Evolutionary conservation across 2,329 filamentous ascomycete genomes (phyloP).

Genomic region (Lachnellula willkommii): DNA sequence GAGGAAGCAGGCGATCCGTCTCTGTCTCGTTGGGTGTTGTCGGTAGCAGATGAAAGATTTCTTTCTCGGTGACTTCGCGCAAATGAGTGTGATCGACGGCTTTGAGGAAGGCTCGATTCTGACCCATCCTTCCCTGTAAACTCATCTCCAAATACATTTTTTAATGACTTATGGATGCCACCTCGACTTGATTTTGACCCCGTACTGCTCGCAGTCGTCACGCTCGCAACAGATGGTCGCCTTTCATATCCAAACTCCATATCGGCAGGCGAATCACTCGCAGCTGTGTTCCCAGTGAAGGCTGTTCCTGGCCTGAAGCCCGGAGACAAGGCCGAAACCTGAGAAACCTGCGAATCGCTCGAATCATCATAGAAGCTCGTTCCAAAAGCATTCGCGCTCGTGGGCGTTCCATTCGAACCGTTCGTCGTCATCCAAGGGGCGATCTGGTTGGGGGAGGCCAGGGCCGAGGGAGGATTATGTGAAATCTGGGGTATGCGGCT

Average conservation of each 20-base stretch:
- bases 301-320: conserved; percentile 54
- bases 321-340: conserved; percentile 62
- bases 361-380: conserved; percentile 70
- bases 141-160: conserved; percentile 75
- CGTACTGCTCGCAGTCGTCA: conserved; percentile 79
- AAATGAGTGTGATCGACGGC: conserved; percentile 49
- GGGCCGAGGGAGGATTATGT: conserved; percentile 51
- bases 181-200: conserved; percentile 71
- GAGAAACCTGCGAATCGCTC: conserved; percentile 63
- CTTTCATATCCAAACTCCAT: conserved; percentile 65
- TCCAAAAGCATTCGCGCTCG: conserved; percentile 33
- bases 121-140: conserved; percentile 70
- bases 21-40: conserved; percentile 46
- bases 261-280: conserved; percentile 55
- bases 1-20: conserved; percentile 72
- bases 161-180: conserved; percentile 34
- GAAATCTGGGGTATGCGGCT: conserved; percentile 54
- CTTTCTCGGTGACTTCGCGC: conserved; percentile 58
- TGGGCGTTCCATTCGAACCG: conserved; percentile 26
- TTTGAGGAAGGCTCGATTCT: conserved; percentile 56
- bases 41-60: conserved; percentile 72
- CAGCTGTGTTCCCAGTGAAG: conserved; percentile 41
- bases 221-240: conserved; percentile 81
- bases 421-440: conserved; percentile 52
- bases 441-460: conserved; percentile 41